Evolutionary conservation across 2,329 filamentous ascomycete genomes (phyloP).

Genomic region (Hypoxylon sp.): DNA sequence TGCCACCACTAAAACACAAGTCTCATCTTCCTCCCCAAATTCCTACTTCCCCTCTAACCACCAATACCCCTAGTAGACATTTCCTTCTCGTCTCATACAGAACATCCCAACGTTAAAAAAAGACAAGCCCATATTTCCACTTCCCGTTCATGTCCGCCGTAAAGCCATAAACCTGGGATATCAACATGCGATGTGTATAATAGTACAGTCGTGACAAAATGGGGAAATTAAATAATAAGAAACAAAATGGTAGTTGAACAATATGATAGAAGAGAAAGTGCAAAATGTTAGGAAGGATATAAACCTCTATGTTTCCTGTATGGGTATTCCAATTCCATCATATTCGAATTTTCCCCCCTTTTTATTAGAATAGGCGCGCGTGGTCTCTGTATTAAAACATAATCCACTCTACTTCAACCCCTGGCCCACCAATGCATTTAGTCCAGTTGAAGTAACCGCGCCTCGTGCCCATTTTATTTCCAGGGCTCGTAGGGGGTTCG

Average conservation of each 20-base stretch:
- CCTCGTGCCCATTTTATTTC: conserved; percentile 55
- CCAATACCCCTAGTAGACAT: conserved; percentile 16
- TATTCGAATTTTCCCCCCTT: conserved; percentile 28
- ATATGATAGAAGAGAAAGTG: conserved; percentile 30
- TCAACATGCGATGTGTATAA: conserved; percentile 38
- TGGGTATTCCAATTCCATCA: conserved; percentile 31
- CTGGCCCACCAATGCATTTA: conserved; percentile 67
- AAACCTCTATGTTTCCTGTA: conserved; percentile 35
- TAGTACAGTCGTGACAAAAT: conserved; percentile 35
- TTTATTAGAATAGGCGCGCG: conserved; percentile 30
- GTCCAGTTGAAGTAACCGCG: conserved; percentile 70
- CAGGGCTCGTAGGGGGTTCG: conserved; percentile 54
- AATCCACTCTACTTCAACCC: conserved; percentile 74
- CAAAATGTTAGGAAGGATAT: conserved; percentile 11
- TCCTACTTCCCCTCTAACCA: conserved; percentile 18
- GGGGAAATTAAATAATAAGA: conserved; percentile 18
- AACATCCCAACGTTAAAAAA: conserved; percentile 36
- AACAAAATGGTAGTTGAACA: conserved; percentile 20
- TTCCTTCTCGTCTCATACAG: conserved; percentile 29
- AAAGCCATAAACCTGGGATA: conserved; percentile 39
- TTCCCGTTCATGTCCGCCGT: conserved; percentile 39
- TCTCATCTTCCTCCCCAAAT: conserved; percentile 13
- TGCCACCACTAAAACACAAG: background rate
- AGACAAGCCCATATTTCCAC: conserved; percentile 21
- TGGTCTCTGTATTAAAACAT: conserved; percentile 66